These are phyloP conservation scores for Penicillium verhagenii DNA, from an alignment of 495 filamentous ascomycete genomes.

Conservation along the genomic window DNA sequence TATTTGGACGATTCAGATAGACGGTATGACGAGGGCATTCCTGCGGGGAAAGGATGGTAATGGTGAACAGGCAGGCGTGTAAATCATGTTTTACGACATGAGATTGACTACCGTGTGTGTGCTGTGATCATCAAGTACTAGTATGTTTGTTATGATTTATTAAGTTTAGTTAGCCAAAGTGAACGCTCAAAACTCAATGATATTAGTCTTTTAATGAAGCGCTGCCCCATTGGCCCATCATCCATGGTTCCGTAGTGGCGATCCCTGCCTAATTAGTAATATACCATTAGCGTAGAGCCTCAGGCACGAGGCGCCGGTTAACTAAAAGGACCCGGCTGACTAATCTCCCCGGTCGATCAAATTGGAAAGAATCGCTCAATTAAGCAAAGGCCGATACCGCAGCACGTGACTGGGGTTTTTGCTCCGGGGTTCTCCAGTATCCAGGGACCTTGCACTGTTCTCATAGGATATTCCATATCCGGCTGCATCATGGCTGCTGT, in stretches of 20 bases:
- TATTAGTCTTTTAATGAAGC: too few species aligned
- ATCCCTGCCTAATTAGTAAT: too few species aligned
- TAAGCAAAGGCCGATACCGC: constrained; percentile 22
- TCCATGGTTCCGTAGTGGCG: too few species aligned
- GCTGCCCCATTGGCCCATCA: too few species aligned
- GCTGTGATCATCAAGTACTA: too few species aligned
- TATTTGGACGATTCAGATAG: constrained; percentile 6
- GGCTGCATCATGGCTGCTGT: constrained; percentile 13
- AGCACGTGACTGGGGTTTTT: constrained; percentile 21
- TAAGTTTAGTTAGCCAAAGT: too few species aligned
- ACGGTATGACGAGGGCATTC: constrained; percentile 5
- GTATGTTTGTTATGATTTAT: too few species aligned
- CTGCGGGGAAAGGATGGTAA: neutral
- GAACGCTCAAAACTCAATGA: too few species aligned
- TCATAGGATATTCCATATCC: neutral
- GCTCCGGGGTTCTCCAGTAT: constrained; percentile 6
- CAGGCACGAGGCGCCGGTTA: neutral
- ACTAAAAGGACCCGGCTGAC: neutral
- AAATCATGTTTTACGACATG: too few species aligned
- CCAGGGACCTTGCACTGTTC: neutral
- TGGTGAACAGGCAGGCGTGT: neutral
- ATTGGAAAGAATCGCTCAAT: constrained; percentile 10
- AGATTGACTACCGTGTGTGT: too few species aligned
- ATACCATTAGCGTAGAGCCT: too few species aligned
- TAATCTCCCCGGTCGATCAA: constrained; percentile 11